Evolutionary conservation across 2,329 filamentous ascomycete species (phyloP), one percentile per base, ranked within the genome.

Genomic region (Diplodia sapinea): DNA sequence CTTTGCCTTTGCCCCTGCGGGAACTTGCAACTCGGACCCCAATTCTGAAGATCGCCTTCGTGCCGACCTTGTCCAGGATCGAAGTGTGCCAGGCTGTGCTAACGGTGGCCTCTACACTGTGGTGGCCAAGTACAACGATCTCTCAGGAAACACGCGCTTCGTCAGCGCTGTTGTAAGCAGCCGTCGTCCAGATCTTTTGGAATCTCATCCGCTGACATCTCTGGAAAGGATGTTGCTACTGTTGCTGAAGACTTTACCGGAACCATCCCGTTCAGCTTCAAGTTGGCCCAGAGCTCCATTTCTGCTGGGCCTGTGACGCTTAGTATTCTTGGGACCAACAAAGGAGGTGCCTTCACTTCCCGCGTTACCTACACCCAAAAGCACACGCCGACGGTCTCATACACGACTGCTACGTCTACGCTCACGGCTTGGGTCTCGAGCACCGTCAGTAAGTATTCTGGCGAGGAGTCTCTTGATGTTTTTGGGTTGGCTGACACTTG

Each of bases 221-320:
- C 26, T 36, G n/a, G 9, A 20, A 4, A 51, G 64, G 47, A 51
- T 31, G 31, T 61, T 11, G 65, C 65, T 2, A 67, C 65, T 1
- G 50, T 67, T 23, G 65, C 47, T n/a, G 33, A 61, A 33, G 56
- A 61, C 17, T 68, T 68, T 17, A 56, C 49, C 20, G 66, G 66
- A 12, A 56, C 57, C 15, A 43, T 68, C 11, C 66, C 66, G 1
- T 68, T 68, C 33, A 55, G 47, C 56, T 68, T 68, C 66, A 64
- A 43, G 51, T 11, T 68, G 51, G 38, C 66, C 20, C 66, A 68
- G 50, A 64, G 57, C 29, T 63, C 66, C 3, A 64, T 68, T n/a
- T 47, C 56, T n/a, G 51, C 66, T 9, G 66, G 66, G 8, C 50
- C 66, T 6, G 66, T 64, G 23, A 68, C 66, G 6, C 26, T 64